phyloP scores from a whole-genome alignment of 2,329 filamentous ascomycete species.

The Ophiostoma sp. region DNA sequence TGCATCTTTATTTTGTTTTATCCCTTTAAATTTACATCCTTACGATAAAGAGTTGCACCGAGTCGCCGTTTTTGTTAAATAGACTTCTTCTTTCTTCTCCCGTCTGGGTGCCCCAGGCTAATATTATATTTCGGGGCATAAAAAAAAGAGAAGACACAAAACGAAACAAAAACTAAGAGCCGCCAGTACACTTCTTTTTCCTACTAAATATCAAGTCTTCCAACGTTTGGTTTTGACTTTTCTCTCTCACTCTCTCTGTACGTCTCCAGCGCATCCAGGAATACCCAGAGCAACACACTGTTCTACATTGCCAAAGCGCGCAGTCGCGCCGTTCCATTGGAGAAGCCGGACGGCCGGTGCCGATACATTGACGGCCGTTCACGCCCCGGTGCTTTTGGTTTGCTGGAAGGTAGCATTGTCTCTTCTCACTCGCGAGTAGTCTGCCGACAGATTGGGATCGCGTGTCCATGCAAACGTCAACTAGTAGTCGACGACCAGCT shows the following conservation, averaged over 20 bases:
- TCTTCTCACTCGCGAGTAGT: constrained; percentile 27
- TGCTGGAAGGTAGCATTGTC: constrained; percentile 31
- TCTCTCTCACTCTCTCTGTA: no score
- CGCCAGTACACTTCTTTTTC: no score
- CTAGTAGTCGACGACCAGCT: no score
- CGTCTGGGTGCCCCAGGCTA: neutral
- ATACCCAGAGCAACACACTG: neutral
- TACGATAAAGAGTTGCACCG: neutral
- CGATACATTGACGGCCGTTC: constrained; percentile 28
- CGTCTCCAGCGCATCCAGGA: no score
- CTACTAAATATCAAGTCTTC: no score
- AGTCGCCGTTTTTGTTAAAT: neutral
- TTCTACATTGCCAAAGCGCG: constrained; percentile 27
- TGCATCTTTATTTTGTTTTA: neutral
- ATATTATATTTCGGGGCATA: no score
- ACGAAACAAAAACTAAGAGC: no score
- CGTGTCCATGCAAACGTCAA: no score
- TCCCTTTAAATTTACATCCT: neutral
- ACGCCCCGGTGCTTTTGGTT: constrained; percentile 29
- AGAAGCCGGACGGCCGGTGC: constrained; percentile 28
- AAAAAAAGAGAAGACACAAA: no score
- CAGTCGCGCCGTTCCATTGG: constrained; percentile 31
- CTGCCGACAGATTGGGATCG: no score
- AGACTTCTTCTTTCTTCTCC: neutral
- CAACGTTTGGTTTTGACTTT: no score